Evolutionary conservation across 2,329 filamentous ascomycete genomes (phyloP).

Genomic region (Ophiostoma perfectum): DNA sequence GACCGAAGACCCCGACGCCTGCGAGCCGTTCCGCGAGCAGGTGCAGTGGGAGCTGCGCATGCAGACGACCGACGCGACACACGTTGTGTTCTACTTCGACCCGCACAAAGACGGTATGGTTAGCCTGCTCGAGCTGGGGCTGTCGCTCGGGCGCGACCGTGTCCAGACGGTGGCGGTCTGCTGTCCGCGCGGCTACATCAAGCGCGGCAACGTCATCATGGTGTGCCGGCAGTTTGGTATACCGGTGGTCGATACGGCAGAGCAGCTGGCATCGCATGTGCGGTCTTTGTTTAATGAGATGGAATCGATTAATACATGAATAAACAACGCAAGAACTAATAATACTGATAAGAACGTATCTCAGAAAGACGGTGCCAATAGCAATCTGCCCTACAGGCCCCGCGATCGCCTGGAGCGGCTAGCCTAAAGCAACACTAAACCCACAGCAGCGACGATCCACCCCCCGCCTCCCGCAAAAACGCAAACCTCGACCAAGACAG

Average conservation of each 20-base stretch:
- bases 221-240: slow-evolving; percentile 48
- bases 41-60: slow-evolving; percentile 57
- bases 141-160: slow-evolving; percentile 37
- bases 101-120: slow-evolving; percentile 49
- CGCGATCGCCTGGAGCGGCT: neutral
- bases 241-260: slow-evolving; percentile 39
- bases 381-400: neutral
- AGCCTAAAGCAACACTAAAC: neutral
- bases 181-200: slow-evolving; percentile 48
- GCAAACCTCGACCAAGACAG: neutral
- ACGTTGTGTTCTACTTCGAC: slow-evolving; percentile 55
- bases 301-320: no score
- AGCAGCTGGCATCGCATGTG: slow-evolving; percentile 33
- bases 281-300: neutral
- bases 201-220: slow-evolving; percentile 56
- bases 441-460: neutral
- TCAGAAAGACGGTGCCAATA: neutral
- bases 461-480: slow-evolving; percentile 15
- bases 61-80: slow-evolving; percentile 44
- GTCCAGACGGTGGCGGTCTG: slow-evolving; percentile 43
- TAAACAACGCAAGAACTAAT: neutral
- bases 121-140: slow-evolving; percentile 56
- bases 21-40: slow-evolving; percentile 47
- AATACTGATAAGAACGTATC: no score
- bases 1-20: slow-evolving; percentile 42